Percentiles rank a stretch among this genome's conserved stretches.
Conservation (phyloP, 805 yeast species). For the Crinitomyces ghanaensis region DNA sequence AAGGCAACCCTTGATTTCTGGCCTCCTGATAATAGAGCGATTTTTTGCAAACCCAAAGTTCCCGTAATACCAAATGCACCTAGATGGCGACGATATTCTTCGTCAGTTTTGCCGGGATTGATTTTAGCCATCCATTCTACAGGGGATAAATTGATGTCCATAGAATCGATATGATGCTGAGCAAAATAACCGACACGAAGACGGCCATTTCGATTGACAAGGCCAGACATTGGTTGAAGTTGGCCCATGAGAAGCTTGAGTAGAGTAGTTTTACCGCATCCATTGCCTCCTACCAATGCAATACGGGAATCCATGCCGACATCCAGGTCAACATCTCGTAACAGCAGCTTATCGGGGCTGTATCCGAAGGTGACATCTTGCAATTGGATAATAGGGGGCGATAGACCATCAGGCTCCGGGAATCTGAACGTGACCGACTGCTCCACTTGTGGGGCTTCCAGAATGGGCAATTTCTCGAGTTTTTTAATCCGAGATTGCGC, state of each 20-base stretch:
- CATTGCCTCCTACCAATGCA: conserved; percentile 99
- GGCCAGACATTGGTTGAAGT: conserved; percentile 95
- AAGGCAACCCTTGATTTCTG: conserved; percentile 99
- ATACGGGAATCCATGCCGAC: conserved; percentile 98
- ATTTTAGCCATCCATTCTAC: conserved; percentile 88
- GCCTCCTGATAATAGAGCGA: conserved; percentile 99
- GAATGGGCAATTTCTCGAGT: conserved; percentile 81
- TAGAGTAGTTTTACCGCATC: conserved; percentile 99
- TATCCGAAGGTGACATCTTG: conserved; percentile 97
- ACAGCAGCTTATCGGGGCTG: conserved; percentile 96
- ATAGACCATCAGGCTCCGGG: conserved; percentile 99
- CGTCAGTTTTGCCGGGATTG: conserved; percentile 96
- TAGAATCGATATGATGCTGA: conserved; percentile 99
- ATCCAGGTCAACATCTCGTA: conserved; percentile 87
- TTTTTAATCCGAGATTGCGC: conserved; percentile 98
- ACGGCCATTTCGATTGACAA: conserved; percentile 98
- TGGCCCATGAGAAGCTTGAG: conserved; percentile 99
- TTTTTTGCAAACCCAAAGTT: conserved; percentile 99
- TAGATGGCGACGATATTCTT: conserved; percentile 98
- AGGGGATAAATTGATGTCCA: conserved; percentile 88
- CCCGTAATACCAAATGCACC: conserved; percentile 99
- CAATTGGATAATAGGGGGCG: conserved; percentile 98
- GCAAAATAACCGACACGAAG: conserved; percentile 99
- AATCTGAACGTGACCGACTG: conserved; percentile 74
- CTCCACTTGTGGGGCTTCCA: conserved; percentile 93